Conservation (phyloP, 1,139 yeast species). For the Geotrichum candidum region DNA sequence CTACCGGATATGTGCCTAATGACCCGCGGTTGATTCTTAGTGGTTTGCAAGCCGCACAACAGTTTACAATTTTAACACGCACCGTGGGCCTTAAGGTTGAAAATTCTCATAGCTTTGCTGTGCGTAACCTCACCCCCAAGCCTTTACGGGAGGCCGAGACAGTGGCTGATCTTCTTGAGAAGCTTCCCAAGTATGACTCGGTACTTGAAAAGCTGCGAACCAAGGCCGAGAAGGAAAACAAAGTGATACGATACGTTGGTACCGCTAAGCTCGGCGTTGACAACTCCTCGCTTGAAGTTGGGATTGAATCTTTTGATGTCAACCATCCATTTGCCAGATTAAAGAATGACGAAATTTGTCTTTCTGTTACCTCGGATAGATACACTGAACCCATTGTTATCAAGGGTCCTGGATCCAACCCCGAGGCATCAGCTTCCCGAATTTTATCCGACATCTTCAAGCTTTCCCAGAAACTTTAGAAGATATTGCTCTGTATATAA, state of each 20-base stretch:
- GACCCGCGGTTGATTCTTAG: slow-evolving; percentile 98
- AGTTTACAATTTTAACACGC: slow-evolving; percentile 92
- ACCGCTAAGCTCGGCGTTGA: slow-evolving; percentile 65
- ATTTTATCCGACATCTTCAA: slow-evolving; percentile 89
- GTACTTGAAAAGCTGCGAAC: slow-evolving; percentile 72
- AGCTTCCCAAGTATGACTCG: slow-evolving; percentile 74
- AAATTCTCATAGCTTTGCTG: slow-evolving; percentile 81
- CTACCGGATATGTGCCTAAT: slow-evolving; percentile 94
- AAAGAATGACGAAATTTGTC: slow-evolving; percentile 92
- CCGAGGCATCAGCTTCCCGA: slow-evolving; percentile 97
- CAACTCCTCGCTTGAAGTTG: slow-evolving; percentile 59
- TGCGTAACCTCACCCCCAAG: slow-evolving; percentile 85
- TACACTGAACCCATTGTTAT: slow-evolving; percentile 86
- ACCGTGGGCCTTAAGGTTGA: slow-evolving; percentile 79
- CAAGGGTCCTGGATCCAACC: slow-evolving; percentile 99
- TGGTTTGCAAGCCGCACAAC: slow-evolving; percentile 97
- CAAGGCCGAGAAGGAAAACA: slow-evolving; percentile 73
- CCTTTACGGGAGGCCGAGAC: slow-evolving; percentile 68
- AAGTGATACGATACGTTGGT: slow-evolving; percentile 91
- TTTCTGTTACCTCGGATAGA: slow-evolving; percentile 84
- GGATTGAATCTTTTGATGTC: slow-evolving; percentile 66
- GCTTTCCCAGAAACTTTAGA: slow-evolving; percentile 75
- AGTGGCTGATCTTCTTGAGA: slow-evolving; percentile 71
- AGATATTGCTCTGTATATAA: neutral
- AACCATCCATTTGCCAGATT: slow-evolving; percentile 95